phyloP scores from a whole-genome alignment of 108 stramenopile species.

The Craspedostauros australis region DNA sequence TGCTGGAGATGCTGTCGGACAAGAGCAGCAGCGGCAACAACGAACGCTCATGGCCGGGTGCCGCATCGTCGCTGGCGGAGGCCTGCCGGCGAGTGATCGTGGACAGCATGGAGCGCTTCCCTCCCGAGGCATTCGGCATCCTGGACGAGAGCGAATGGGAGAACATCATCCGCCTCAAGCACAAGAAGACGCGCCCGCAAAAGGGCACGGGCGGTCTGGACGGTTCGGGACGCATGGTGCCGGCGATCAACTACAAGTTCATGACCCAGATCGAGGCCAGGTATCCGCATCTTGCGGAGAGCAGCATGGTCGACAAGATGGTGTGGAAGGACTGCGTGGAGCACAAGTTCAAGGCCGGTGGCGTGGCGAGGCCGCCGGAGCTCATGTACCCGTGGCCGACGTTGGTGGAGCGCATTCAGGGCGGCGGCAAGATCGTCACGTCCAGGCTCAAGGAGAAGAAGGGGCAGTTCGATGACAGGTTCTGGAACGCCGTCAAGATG shows the following conservation, averaged over 20 bases:
- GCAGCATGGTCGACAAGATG: slow-evolving; percentile 25
- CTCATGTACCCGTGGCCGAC: slow-evolving; percentile 49
- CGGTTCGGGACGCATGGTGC: slow-evolving; percentile 36
- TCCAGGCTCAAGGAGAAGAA: background rate
- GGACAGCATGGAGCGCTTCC: slow-evolving; percentile 42
- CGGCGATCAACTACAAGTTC: slow-evolving; percentile 35
- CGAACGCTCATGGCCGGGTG: no score
- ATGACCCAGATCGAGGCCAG: slow-evolving; percentile 33
- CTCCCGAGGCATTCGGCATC: slow-evolving; percentile 30
- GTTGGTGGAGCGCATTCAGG: slow-evolving; percentile 18
- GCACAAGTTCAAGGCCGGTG: slow-evolving; percentile 30
- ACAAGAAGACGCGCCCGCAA: slow-evolving; percentile 32
- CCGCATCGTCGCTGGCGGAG: slow-evolving; percentile 14
- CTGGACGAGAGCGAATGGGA: slow-evolving; percentile 45
- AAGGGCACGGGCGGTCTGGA: slow-evolving; percentile 35
- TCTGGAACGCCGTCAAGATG: background rate
- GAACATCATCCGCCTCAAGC: slow-evolving; percentile 18
- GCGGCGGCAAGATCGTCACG: background rate
- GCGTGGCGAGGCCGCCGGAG: slow-evolving; percentile 37
- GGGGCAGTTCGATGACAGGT: background rate
- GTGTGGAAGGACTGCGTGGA: slow-evolving; percentile 59
- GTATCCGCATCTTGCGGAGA: slow-evolving; percentile 36
- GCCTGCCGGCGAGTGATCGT: slow-evolving; percentile 33
- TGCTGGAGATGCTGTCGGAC: no score
- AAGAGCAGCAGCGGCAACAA: no score